Conservation (phyloP, 768 basidiomycete species). For the Symmetrospora coprosmae region DNA sequence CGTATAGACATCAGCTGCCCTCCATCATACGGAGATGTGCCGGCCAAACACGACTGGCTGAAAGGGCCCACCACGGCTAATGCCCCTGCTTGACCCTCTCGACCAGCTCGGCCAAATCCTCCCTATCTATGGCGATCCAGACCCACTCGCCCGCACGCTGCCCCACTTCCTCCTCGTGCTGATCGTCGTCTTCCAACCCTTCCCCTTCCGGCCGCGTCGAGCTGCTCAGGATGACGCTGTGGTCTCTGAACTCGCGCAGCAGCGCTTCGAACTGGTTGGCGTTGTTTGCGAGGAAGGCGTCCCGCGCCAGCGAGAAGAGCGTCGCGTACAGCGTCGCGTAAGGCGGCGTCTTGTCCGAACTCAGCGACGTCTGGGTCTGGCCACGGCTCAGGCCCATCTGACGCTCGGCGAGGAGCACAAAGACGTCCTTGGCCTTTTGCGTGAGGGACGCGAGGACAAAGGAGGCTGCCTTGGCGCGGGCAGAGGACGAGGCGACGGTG, state of each 20-base stretch:
- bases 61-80: too few relatives aligned
- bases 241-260: constrained; percentile 81
- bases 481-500: constrained; percentile 15
- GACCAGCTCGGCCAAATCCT: constrained; percentile 45
- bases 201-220: constrained; percentile 36
- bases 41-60: too few relatives aligned
- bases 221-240: constrained; percentile 56
- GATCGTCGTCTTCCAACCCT: constrained; percentile 39
- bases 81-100: too few relatives aligned
- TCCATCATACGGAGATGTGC: too few relatives aligned
- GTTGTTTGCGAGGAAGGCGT: constrained; percentile 75
- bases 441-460: constrained; percentile 79
- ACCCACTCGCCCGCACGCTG: constrained; percentile 45
- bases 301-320: constrained; percentile 59
- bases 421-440: constrained; percentile 68
- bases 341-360: constrained; percentile 36
- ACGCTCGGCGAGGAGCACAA: constrained; percentile 52
- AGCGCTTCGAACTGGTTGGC: constrained; percentile 69
- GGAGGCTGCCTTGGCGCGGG: constrained; percentile 43
- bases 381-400: constrained; percentile 50
- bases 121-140: constrained; percentile 77
- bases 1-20: too few relatives aligned
- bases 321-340: constrained; percentile 52
- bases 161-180: constrained; percentile 12
- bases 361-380: not conserved